These are phyloP conservation scores for Eucalyptus shirleyi DNA, from an alignment of 345 rosid species.

Conservation along the genomic window DNA sequence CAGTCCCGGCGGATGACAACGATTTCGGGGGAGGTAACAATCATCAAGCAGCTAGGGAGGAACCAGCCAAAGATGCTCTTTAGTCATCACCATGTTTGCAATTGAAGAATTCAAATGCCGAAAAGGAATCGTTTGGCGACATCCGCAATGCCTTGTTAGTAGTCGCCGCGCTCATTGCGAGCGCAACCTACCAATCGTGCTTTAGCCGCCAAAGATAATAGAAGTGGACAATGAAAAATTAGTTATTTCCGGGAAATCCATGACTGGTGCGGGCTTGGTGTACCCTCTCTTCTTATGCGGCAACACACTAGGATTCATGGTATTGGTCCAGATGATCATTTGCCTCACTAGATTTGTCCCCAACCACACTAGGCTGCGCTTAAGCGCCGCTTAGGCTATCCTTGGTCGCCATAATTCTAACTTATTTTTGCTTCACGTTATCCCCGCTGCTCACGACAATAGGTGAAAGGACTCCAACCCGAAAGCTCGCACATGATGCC, in stretches of 20 bases:
- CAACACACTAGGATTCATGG: background rate
- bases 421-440: too few species aligned
- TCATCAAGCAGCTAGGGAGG: background rate
- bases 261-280: background rate
- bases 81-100: background rate
- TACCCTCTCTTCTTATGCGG: background rate
- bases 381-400: background rate
- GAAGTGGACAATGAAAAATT: too few species aligned
- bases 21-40: background rate
- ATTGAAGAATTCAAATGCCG: too few species aligned
- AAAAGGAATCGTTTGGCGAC: background rate
- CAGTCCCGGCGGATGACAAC: background rate
- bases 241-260: too few species aligned
- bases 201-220: background rate
- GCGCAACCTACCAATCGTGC: background rate
- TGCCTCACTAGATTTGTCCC: background rate
- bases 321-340: background rate
- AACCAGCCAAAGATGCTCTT: background rate
- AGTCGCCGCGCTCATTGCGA: accelerated
- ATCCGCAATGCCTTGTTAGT: background rate
- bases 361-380: background rate
- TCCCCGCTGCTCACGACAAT: too few species aligned
- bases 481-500: too few species aligned
- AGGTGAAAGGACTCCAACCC: accelerated
- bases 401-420: too few species aligned